phyloP scores from a whole-genome alignment of 2,329 filamentous ascomycete genomes.

The Mycosphaerelloides madeirae region DNA sequence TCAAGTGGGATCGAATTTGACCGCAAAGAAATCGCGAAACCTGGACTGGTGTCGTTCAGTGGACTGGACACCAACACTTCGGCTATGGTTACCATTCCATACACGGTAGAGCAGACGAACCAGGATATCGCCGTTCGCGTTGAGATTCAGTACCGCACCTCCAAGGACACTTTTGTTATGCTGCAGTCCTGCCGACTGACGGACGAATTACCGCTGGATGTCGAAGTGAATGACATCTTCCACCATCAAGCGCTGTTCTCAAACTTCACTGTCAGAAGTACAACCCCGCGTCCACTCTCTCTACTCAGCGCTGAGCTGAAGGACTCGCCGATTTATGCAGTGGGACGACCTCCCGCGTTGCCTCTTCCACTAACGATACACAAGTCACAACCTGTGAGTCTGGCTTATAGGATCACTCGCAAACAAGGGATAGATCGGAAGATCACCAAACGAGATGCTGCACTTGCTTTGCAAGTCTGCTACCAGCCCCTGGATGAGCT shows the following conservation, averaged over 20 bases:
- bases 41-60: conserved; percentile 20
- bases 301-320: conserved; percentile 67
- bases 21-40: conserved; percentile 6
- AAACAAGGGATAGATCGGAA: conserved; percentile 36
- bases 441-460: conserved; percentile 32
- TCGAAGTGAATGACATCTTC: conserved; percentile 96
- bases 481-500: conserved; percentile 76
- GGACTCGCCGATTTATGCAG: conserved; percentile 64
- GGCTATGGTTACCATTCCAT: conserved; percentile 66
- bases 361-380: conserved; percentile 59
- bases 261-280: conserved; percentile 83
- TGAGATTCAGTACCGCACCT: conserved; percentile 38
- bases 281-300: conserved; percentile 67
- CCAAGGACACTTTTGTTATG: conserved; percentile 39
- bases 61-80: conserved; percentile 35
- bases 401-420: conserved; percentile 72
- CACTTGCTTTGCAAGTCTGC: conserved; percentile 63
- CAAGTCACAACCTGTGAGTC: conserved; percentile 71
- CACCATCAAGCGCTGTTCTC: conserved; percentile 79
- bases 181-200: conserved; percentile 59
- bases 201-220: conserved; percentile 76
- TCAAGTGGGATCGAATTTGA: conserved; percentile 11
- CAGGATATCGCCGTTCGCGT: conserved; percentile 66
- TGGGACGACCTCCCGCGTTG: conserved; percentile 51
- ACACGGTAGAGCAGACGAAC: conserved; percentile 74